phyloP scores from a whole-genome alignment of 768 basidiomycete species.

The Pleurotus tuoliensis region DNA sequence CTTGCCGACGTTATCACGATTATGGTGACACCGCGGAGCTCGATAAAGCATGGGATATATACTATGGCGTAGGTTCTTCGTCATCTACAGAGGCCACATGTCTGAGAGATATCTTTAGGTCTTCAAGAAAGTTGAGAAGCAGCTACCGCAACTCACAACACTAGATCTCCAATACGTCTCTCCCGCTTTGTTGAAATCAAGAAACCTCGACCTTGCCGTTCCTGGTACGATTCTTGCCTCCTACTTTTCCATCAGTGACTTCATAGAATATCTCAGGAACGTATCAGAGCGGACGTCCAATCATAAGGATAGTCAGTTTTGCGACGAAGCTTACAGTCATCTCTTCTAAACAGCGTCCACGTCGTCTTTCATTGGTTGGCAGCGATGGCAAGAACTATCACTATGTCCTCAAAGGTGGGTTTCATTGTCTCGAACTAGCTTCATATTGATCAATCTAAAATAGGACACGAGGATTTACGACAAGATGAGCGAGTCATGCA shows the following conservation, averaged over 20 bases:
- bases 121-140: conserved; percentile 95
- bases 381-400: conserved; percentile 93
- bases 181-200: conserved; percentile 82
- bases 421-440: neutral
- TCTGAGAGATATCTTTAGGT: conserved; percentile 45
- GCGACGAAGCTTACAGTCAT: conserved; percentile 90
- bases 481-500: conserved; percentile 99
- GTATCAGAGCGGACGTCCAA: conserved; percentile 83
- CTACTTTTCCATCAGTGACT: neutral
- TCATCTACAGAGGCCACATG: neutral
- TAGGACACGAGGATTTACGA: conserved; percentile 97
- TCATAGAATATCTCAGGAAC: conserved; percentile 51
- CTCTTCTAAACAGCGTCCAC: conserved; percentile 93
- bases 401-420: conserved; percentile 81
- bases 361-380: conserved; percentile 82
- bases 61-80: conserved; percentile 71
- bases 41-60: conserved; percentile 98
- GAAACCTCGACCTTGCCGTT: conserved; percentile 91
- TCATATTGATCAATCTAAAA: neutral
- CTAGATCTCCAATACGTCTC: conserved; percentile 98
- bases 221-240: conserved; percentile 57
- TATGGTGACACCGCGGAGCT: conserved; percentile 87
- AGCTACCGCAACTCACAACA: conserved; percentile 81
- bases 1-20: conserved; percentile 79
- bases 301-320: conserved; percentile 82